A percentile compares a stretch with the other conserved stretches of the same genome.
phyloP scores from a whole-genome alignment of 495 filamentous ascomycete genomes.

The Chaetomidium leptoderma region DNA sequence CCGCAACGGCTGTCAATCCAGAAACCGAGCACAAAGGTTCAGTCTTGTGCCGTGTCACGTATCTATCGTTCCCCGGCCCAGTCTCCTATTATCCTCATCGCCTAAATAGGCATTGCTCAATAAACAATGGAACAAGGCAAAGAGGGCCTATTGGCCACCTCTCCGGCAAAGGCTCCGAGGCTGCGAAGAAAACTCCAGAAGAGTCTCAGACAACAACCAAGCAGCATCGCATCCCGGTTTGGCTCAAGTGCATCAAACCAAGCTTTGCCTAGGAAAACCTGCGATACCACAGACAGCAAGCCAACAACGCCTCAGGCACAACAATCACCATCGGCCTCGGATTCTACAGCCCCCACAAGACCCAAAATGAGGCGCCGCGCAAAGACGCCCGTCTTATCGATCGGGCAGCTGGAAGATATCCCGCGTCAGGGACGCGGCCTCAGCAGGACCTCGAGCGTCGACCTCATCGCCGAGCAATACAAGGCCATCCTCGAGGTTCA shows the following conservation, averaged over 20 bases:
- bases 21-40: neutral
- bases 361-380: conserved; percentile 35
- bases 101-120: conserved; percentile 26
- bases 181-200: conserved; percentile 45
- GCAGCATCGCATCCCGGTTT: conserved; percentile 20
- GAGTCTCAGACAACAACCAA: conserved; percentile 32
- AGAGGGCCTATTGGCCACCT: conserved; percentile 25
- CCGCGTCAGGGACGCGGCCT: conserved; percentile 26
- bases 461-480: conserved; percentile 47
- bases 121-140: conserved; percentile 38
- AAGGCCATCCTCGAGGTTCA: conserved; percentile 38
- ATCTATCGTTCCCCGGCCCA: conserved; percentile 19
- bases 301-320: conserved; percentile 23
- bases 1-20: neutral
- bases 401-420: conserved; percentile 38
- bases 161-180: conserved; percentile 29
- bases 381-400: conserved; percentile 43
- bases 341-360: conserved; percentile 8
- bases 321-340: conserved; percentile 21
- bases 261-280: conserved; percentile 4
- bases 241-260: conserved; percentile 20
- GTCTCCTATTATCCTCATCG: conserved; percentile 21
- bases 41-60: neutral
- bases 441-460: conserved; percentile 35
- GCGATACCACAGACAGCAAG: conserved; percentile 17